Conservation (phyloP, 305 asterid genomes). For the Fraxinus platypoda region DNA sequence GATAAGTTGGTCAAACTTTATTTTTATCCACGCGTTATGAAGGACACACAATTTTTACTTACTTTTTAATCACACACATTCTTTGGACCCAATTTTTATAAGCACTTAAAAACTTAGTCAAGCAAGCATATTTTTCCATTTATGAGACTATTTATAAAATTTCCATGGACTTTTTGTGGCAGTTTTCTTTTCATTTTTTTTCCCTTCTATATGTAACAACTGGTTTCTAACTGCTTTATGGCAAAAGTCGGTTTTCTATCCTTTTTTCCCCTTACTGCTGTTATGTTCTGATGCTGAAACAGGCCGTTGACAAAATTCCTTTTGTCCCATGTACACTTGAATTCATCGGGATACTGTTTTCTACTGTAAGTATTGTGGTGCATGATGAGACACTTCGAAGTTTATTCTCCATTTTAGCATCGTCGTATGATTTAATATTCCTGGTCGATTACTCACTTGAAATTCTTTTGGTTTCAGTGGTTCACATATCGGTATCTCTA, state of each 20-base stretch:
- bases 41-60: no score
- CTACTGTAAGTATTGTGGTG: constrained; percentile 58
- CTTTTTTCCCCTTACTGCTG: no score
- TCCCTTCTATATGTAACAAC: no score
- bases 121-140: not conserved
- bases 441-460: constrained; percentile 19
- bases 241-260: not conserved
- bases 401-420: not conserved
- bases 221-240: constrained; percentile 7
- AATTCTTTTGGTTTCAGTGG: constrained; percentile 54
- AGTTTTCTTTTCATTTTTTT: not conserved
- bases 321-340: constrained; percentile 68
- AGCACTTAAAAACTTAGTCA: no score
- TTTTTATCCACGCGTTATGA: no score
- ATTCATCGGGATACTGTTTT: constrained; percentile 67
- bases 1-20: no score
- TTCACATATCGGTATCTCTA: constrained; percentile 72
- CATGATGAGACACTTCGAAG: not conserved
- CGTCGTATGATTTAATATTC: constrained; percentile 2
- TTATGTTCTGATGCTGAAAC: no score
- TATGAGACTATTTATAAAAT: not conserved
- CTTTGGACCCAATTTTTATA: no score
- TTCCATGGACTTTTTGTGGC: no score
- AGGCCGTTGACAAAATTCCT: constrained; percentile 33
- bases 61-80: no score